These are phyloP conservation scores for Triglochin maritima DNA, from an alignment of 106 monocot genomes.

Conservation along the genomic window DNA sequence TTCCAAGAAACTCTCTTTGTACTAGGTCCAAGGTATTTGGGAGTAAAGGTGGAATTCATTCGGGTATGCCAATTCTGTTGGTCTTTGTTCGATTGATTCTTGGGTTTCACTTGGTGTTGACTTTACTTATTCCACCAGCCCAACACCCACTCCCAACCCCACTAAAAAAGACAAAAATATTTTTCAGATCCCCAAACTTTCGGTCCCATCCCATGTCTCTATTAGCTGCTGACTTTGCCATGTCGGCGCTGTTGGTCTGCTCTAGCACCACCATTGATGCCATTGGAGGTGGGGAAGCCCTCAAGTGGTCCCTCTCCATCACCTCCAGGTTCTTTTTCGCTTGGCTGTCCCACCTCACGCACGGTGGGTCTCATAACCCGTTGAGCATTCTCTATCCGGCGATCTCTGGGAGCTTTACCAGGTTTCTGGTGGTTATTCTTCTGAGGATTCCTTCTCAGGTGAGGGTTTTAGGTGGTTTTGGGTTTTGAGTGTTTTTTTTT, in stretches of 20 bases:
- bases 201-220: neutral
- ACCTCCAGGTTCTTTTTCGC: constrained; percentile 83
- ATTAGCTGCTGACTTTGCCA: constrained; percentile 18
- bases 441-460: constrained; percentile 84
- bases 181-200: too few species aligned
- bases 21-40: too few species aligned
- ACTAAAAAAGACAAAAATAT: too few species aligned
- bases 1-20: too few species aligned
- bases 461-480: neutral
- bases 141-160: too few species aligned
- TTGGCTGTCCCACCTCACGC: constrained; percentile 38
- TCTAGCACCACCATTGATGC: constrained; percentile 28
- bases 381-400: constrained; percentile 57
- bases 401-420: constrained; percentile 23
- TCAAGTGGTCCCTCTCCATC: constrained; percentile 40
- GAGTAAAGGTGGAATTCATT: too few species aligned
- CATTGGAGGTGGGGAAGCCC: constrained; percentile 33
- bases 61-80: too few species aligned
- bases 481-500: neutral
- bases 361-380: constrained; percentile 78
- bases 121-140: too few species aligned
- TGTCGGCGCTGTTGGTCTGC: constrained; percentile 53
- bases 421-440: constrained; percentile 49
- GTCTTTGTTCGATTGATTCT: too few species aligned
- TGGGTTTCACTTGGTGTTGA: too few species aligned